These are phyloP conservation scores for Phytophthora ramorum DNA, from an alignment of 352 stramenopile genomes.

Conservation along the genomic window DNA sequence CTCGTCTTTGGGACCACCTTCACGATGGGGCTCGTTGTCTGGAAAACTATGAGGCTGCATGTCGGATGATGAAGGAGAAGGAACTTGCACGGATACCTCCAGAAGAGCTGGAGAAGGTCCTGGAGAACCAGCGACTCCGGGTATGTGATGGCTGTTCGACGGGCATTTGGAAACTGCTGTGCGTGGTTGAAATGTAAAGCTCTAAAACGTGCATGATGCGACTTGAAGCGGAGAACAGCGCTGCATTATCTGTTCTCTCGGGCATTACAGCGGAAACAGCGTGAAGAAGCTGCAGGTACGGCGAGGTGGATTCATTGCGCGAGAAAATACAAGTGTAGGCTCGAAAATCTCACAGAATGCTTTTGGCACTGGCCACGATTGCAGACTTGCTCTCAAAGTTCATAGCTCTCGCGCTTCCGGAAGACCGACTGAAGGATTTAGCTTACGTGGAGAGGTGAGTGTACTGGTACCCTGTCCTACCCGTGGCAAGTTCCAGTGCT, in stretches of 20 bases:
- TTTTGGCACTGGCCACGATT: background rate
- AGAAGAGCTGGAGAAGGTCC: constrained; percentile 35
- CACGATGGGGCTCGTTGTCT: constrained; percentile 55
- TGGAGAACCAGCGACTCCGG: constrained; percentile 52
- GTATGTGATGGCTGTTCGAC: constrained; percentile 25
- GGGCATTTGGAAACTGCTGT: background rate
- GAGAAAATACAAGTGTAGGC: background rate
- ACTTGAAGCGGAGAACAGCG: constrained; percentile 46
- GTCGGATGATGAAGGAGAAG: constrained; percentile 43
- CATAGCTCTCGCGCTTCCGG: constrained; percentile 32
- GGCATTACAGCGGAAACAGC: constrained; percentile 42
- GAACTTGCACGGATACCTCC: constrained; percentile 34
- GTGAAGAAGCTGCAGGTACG: constrained; percentile 47
- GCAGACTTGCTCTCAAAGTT: constrained; percentile 46
- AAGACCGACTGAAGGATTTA: constrained; percentile 41
- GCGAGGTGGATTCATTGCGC: too few species aligned
- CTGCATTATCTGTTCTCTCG: constrained; percentile 58
- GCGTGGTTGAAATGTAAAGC: background rate
- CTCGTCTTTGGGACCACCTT: constrained; percentile 60
- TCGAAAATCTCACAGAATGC: background rate
- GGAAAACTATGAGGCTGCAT: constrained; percentile 62
- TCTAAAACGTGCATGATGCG: background rate
- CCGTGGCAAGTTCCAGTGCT: background rate
- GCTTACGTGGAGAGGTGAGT: constrained; percentile 47
- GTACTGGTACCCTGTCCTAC: background rate